Percentiles rank a stretch among this genome's conserved stretches.
phyloP scores from a whole-genome alignment of 306 rosid genomes.

The Neltuma alba region DNA sequence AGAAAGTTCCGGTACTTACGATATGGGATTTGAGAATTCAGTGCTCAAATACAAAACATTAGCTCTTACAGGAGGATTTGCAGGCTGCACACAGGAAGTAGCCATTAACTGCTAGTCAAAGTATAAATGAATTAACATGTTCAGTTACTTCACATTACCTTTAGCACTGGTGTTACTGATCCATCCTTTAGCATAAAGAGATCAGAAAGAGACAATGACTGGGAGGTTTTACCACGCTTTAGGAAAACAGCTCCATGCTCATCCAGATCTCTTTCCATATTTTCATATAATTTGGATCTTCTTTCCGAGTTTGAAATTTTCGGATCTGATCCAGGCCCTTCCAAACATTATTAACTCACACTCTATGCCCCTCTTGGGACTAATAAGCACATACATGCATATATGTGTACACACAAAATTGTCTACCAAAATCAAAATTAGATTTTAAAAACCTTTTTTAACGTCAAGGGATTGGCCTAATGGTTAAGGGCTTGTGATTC shows the following conservation, averaged over 20 bases:
- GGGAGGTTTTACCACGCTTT: conserved; percentile 83
- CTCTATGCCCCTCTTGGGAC: background rate
- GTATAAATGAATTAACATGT: conserved; percentile 3
- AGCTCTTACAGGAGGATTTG: conserved; percentile 93
- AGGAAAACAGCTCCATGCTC: conserved; percentile 83
- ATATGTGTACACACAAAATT: background rate
- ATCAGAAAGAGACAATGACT: conserved; percentile 89
- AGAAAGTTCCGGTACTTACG: conserved; percentile 51
- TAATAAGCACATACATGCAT: background rate
- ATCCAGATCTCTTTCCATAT: conserved; percentile 79
- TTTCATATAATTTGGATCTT: conserved; percentile 76
- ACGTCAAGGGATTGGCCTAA: background rate
- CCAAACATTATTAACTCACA: conserved; percentile 12
- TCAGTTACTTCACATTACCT: conserved; percentile 48
- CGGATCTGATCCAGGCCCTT: conserved; percentile 50
- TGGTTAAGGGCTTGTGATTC: background rate
- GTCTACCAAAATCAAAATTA: conserved; percentile 34
- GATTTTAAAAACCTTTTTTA: conserved; percentile 12
- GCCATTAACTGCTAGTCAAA: conserved; percentile 42
- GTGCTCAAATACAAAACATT: conserved; percentile 77
- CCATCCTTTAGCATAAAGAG: conserved; percentile 77
- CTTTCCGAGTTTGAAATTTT: conserved; percentile 41
- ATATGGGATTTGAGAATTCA: conserved; percentile 68
- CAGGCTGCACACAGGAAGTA: conserved; percentile 61
- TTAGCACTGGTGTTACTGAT: conserved; percentile 69